Base-by-base conservation (phyloP, 768 basidiomycete genomes). In the Pleurotus tuber-regium region DNA sequence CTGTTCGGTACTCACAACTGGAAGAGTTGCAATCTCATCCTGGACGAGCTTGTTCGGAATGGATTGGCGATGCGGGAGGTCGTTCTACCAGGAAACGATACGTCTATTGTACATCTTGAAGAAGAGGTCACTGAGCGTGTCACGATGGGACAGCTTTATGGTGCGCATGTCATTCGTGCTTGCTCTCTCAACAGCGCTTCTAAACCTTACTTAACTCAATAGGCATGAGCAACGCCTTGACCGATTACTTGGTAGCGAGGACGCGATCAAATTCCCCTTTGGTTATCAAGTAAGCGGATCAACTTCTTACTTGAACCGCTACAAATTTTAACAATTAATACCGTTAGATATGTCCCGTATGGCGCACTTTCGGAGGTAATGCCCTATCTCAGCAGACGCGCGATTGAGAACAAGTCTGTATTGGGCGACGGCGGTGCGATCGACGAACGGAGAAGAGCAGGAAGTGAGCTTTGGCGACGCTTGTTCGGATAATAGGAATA, bases 391-490 rank as follows among this genome's bases (percentile, higher is more conserved):
- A 79, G 86, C 33, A 79, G 93, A 26, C 77, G 95, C 12, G 94
- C 93, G 1, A 84, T 93, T 39, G 94, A 97, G 82, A 97, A 98
- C 73, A 95, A 92, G 67, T 86, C 86, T 0, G 77, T 97, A 2
- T 78, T 98, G 23, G 88, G 86, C 12, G 72, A 79, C 16, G 88
- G 87, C 1, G 82, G 76, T 10, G 48, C 49, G 2, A 91, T 92
- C 0, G 72, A 73, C 19, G 90, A 92, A 65, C 71, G 86, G 19
- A 66, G 65, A 52, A 64, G 82, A 25, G 83, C 84, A 2, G 76
- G 75, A 39, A 62, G 61, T 9, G 80, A 82, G 60, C 76, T 91
- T 33, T 67, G 75, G 70, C 70, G 69, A 57, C 64, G 70, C n/a
- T 26, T 78, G 25, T 65, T 67, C 56, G 67, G 64, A 18, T 64